Conservation (phyloP, 306 rosid species). For the Mucuna pruriens region DNA sequence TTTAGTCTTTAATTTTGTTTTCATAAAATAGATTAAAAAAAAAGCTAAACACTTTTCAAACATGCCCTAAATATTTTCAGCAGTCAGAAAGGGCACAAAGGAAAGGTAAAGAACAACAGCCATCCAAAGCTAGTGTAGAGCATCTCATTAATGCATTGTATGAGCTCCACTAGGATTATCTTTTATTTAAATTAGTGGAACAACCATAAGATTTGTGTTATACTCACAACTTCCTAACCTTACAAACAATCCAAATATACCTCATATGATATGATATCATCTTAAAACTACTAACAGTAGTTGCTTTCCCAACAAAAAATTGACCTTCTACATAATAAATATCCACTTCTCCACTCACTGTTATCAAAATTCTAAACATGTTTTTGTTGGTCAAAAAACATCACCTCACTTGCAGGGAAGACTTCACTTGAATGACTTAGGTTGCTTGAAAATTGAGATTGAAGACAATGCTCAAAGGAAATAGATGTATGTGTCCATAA, state of each 20-base stretch:
- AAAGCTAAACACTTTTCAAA: neutral
- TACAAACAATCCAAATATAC: constrained; percentile 11
- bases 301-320: constrained; percentile 12
- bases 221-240: neutral
- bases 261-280: neutral
- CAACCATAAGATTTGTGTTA: neutral
- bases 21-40: too few species aligned
- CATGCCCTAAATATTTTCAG: neutral
- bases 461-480: constrained; percentile 23
- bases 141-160: neutral
- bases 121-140: neutral
- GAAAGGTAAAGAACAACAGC: neutral
- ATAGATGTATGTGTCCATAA: neutral
- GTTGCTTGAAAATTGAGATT: constrained; percentile 20
- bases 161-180: neutral
- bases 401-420: constrained; percentile 19
- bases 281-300: neutral
- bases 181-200: constrained; percentile 16
- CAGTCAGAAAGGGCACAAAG: neutral
- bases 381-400: neutral
- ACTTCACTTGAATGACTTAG: constrained; percentile 29
- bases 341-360: constrained; percentile 16
- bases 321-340: constrained; percentile 25
- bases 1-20: too few species aligned
- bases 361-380: constrained; percentile 9